Evolutionary conservation across 805 yeast genomes (phyloP).

Genomic region (Candida stauntonica): DNA sequence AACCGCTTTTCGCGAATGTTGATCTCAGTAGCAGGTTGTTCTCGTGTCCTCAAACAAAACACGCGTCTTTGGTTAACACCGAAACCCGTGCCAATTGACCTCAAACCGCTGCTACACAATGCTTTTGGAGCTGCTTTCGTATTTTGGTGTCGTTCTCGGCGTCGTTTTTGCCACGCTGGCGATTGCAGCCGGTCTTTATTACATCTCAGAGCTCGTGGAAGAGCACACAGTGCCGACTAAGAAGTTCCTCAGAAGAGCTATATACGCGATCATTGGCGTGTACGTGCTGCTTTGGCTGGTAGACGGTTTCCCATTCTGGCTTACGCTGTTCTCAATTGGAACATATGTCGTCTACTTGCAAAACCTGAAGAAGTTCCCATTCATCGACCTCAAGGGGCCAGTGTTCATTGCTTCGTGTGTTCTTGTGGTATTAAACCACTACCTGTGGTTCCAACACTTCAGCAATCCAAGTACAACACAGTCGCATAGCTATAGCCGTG

Average conservation of each 20-base stretch:
- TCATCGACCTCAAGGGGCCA: constrained; percentile 69
- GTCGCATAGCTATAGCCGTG: constrained; percentile 45
- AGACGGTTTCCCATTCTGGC: constrained; percentile 75
- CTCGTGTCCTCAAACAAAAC: background rate
- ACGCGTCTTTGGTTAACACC: too few species aligned
- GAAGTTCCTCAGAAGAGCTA: constrained; percentile 57
- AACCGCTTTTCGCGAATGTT: too few species aligned
- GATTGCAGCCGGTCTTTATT: constrained; percentile 88
- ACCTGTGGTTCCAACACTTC: constrained; percentile 85
- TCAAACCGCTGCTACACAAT: too few species aligned
- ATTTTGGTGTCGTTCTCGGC: constrained; percentile 57
- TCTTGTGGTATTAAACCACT: constrained; percentile 76
- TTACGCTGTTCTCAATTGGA: constrained; percentile 61
- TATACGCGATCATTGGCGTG: constrained; percentile 53
- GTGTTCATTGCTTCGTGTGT: constrained; percentile 66
- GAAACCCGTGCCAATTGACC: too few species aligned
- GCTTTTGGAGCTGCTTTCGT: constrained; percentile 57
- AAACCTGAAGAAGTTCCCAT: constrained; percentile 79
- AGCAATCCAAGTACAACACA: constrained; percentile 53
- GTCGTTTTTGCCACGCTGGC: constrained; percentile 58
- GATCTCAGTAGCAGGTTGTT: too few species aligned
- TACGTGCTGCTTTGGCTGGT: constrained; percentile 57
- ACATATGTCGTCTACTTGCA: constrained; percentile 73
- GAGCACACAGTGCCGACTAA: constrained; percentile 87
- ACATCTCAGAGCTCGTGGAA: constrained; percentile 87